Evolutionary conservation across 2,329 filamentous ascomycete species (phyloP).

Genomic region (Fusarium chaquense): DNA sequence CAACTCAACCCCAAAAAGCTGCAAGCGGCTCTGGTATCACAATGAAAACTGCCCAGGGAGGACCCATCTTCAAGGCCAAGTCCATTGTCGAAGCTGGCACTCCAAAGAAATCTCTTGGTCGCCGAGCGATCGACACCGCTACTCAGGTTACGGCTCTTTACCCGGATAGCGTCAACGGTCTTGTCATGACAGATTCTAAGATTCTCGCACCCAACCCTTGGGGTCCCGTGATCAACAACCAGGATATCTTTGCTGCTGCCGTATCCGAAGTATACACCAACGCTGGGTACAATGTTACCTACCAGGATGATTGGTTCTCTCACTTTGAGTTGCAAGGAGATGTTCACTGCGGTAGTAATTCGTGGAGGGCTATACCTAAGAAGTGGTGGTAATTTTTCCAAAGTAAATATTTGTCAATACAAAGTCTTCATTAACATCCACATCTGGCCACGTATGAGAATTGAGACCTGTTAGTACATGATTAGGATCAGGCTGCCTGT

Average conservation of each 20-base stretch:
- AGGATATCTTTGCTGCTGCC: constrained; percentile 45
- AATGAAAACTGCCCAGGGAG: background rate
- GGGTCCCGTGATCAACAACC: constrained; percentile 45
- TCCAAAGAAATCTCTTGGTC: background rate
- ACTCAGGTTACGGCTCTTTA: constrained; percentile 14
- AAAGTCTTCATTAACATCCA: background rate
- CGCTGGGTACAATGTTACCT: constrained; percentile 41
- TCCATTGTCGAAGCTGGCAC: constrained; percentile 33
- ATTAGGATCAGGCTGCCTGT: background rate
- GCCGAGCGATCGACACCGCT: background rate
- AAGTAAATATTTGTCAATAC: background rate
- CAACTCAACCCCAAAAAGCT: background rate
- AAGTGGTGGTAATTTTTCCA: background rate
- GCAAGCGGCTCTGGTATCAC: background rate
- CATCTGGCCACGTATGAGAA: background rate
- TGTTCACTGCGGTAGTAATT: constrained; percentile 44
- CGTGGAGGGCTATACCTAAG: constrained; percentile 13
- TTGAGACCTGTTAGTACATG: background rate
- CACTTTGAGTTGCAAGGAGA: constrained; percentile 45
- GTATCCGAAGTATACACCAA: constrained; percentile 38
- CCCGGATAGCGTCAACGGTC: constrained; percentile 39
- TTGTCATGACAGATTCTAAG: constrained; percentile 34
- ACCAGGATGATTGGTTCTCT: constrained; percentile 47
- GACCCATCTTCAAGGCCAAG: constrained; percentile 13
- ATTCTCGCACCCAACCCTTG: constrained; percentile 43